Evolutionary conservation across 768 basidiomycete species (phyloP).

Genomic region (Tylopilus intermedius): DNA sequence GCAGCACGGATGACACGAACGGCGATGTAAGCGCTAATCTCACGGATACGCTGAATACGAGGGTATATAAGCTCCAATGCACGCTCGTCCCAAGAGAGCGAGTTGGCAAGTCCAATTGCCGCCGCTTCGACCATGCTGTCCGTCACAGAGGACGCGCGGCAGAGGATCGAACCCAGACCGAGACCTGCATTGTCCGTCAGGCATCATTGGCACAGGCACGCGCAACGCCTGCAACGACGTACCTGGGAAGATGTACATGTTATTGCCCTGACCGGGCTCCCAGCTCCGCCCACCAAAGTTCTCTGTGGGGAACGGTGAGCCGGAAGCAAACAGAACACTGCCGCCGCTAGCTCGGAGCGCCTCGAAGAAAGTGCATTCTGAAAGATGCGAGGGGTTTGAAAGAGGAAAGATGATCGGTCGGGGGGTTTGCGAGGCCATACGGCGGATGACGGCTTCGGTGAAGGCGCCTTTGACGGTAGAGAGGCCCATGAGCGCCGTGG

Average conservation of each 20-base stretch:
- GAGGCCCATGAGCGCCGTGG: constrained; percentile 84
- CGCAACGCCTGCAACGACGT: constrained; percentile 1
- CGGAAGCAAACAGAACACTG: constrained; percentile 78
- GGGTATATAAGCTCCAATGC: constrained; percentile 73
- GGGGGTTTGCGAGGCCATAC: constrained; percentile 75
- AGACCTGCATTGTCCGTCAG: constrained; percentile 15
- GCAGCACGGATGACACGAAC: constrained; percentile 72
- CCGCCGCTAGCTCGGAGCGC: constrained; percentile 71
- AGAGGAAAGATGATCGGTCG: constrained; percentile 91
- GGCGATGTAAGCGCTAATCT: constrained; percentile 77
- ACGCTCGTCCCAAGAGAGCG: constrained; percentile 67
- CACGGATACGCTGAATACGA: constrained; percentile 75
- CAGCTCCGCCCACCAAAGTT: constrained; percentile 49
- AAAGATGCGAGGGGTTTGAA: constrained; percentile 80
- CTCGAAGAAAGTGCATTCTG: constrained; percentile 76
- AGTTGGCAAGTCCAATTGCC: constrained; percentile 72
- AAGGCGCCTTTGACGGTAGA: constrained; percentile 88
- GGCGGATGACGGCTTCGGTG: constrained; percentile 58
- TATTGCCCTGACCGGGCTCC: constrained; percentile 89
- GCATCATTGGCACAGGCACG: background rate
- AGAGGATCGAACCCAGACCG: constrained; percentile 75
- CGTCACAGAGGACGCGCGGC: constrained; percentile 63
- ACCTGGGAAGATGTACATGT: constrained; percentile 86
- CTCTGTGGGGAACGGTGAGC: constrained; percentile 76
- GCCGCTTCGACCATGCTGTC: constrained; percentile 88